These are phyloP conservation scores for Rubia yunnanensis DNA, from an alignment of 257 asterid genomes.

Conservation along the genomic window DNA sequence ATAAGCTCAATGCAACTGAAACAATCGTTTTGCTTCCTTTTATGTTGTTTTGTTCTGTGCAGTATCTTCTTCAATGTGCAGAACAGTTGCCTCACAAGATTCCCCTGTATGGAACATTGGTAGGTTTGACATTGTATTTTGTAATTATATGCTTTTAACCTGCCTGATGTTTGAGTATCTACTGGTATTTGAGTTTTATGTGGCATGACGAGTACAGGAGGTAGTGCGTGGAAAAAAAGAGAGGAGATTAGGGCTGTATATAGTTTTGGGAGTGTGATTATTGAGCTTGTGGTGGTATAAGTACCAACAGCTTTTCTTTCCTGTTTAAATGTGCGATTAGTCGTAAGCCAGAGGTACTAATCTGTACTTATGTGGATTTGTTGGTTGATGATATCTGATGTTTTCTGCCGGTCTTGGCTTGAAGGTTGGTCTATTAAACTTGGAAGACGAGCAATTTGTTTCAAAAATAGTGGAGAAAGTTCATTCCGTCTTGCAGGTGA, in stretches of 20 bases:
- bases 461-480: constrained; percentile 54
- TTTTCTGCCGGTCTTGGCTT: constrained; percentile 13
- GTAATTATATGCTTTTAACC: too few species aligned
- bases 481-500: constrained; percentile 73
- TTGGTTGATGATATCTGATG: background rate
- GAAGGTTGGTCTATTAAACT: constrained; percentile 82
- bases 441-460: constrained; percentile 93
- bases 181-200: background rate
- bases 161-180: constrained; percentile 1
- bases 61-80: constrained; percentile 92
- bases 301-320: background rate
- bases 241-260: background rate
- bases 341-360: background rate
- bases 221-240: too few species aligned
- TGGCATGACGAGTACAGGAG: background rate
- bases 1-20: too few species aligned
- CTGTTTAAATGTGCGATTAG: background rate
- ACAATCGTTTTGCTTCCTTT: background rate
- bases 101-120: constrained; percentile 93
- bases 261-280: background rate
- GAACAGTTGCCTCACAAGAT: constrained; percentile 97
- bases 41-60: constrained; percentile 19
- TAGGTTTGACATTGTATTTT: constrained; percentile 15
- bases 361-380: background rate
- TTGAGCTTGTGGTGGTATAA: background rate